phyloP scores from a whole-genome alignment of 768 basidiomycete genomes.

The Agrocybe praecox region DNA sequence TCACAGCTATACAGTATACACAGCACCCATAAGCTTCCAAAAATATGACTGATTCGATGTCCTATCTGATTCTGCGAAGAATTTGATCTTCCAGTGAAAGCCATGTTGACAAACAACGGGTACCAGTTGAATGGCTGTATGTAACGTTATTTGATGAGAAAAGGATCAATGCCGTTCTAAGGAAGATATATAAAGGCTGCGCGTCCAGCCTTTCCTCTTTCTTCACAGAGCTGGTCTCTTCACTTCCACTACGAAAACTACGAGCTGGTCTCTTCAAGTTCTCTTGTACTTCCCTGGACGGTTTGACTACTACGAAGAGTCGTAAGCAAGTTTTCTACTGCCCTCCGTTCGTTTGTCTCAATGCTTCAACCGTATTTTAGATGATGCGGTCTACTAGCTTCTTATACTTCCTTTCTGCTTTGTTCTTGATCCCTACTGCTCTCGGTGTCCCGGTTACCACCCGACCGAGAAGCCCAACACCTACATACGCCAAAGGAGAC shows the following conservation, averaged over 20 bases:
- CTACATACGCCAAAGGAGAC: slow-evolving; percentile 12
- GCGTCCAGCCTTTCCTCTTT: background rate
- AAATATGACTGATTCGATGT: background rate
- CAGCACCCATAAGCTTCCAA: background rate
- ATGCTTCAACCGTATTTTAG: background rate
- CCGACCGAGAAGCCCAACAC: background rate
- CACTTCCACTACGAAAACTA: background rate
- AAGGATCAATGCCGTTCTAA: background rate
- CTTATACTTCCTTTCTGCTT: background rate
- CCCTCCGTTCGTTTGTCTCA: background rate
- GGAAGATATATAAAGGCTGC: slow-evolving; percentile 10
- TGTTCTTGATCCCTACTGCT: background rate
- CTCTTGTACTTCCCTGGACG: too few species aligned
- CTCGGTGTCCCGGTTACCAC: background rate
- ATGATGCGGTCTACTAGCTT: background rate
- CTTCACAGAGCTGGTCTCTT: slow-evolving; percentile 25
- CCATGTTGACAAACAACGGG: too few species aligned
- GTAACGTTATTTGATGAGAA: background rate
- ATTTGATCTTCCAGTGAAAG: background rate
- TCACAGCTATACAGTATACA: background rate
- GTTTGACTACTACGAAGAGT: background rate
- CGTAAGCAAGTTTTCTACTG: background rate
- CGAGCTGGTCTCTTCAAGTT: slow-evolving; percentile 20
- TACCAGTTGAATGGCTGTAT: background rate
- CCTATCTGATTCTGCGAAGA: background rate